These are phyloP conservation scores for Thelephora terrestris DNA, from an alignment of 1,284 basidiomycete species.

Conservation along the genomic window DNA sequence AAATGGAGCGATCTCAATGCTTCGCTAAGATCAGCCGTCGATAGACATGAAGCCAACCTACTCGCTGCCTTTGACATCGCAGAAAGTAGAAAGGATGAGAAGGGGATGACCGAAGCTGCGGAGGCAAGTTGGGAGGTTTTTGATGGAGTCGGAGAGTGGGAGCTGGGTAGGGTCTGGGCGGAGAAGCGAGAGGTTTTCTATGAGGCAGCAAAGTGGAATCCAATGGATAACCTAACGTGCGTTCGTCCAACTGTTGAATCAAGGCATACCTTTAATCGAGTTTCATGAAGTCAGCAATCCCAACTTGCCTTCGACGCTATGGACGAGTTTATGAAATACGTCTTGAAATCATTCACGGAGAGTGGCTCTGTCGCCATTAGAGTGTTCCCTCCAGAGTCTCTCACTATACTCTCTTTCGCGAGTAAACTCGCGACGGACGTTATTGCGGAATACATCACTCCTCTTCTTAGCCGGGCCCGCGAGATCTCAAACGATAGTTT, in stretches of 20 bases:
- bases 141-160: conserved; percentile 58
- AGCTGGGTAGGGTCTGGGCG: conserved; percentile 85
- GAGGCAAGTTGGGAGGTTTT: conserved; percentile 78
- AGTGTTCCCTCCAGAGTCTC: conserved; percentile 75
- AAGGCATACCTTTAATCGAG: neutral
- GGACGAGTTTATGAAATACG: conserved; percentile 78
- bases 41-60: conserved; percentile 79
- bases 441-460: conserved; percentile 78
- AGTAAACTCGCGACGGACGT: conserved; percentile 72
- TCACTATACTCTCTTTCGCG: conserved; percentile 67
- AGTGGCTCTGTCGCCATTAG: conserved; percentile 75
- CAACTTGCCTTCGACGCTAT: conserved; percentile 81
- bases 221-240: conserved; percentile 77
- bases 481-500: conserved; percentile 68
- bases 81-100: conserved; percentile 62
- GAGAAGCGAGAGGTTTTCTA: conserved; percentile 95
- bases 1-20: conserved; percentile 49
- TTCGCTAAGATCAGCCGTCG: conserved; percentile 69
- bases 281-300: neutral
- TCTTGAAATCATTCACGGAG: conserved; percentile 55
- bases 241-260: conserved; percentile 21
- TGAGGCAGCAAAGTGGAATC: conserved; percentile 69
- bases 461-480: conserved; percentile 70
- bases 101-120: conserved; percentile 69
- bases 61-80: conserved; percentile 79